Evolutionary conservation across 768 basidiomycete species (phyloP).

Genomic region (Tricholomella constricta): DNA sequence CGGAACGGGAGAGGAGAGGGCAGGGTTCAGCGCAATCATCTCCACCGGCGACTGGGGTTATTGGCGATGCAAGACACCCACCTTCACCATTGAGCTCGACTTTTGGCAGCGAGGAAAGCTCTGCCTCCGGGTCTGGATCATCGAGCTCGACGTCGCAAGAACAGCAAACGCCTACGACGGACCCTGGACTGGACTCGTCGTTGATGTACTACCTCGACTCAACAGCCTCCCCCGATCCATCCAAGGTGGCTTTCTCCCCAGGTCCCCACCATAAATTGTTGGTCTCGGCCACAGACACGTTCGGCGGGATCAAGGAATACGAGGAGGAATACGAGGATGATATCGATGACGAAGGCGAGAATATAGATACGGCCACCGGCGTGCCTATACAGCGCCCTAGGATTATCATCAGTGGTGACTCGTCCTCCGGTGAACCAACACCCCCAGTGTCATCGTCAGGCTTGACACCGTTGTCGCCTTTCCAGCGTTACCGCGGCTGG

Average conservation of each 20-base stretch:
- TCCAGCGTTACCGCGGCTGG: slow-evolving; percentile 62
- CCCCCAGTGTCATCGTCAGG: slow-evolving; percentile 34
- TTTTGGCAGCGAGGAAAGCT: slow-evolving; percentile 46
- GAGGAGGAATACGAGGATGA: slow-evolving; percentile 26
- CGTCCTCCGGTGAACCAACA: slow-evolving; percentile 27
- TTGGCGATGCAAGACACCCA: slow-evolving; percentile 24
- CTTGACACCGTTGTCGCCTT: slow-evolving; percentile 43
- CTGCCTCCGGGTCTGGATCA: slow-evolving; percentile 38
- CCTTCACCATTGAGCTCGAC: slow-evolving; percentile 53
- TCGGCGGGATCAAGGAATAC: slow-evolving; percentile 32
- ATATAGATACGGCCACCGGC: slow-evolving; percentile 9
- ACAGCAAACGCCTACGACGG: slow-evolving; percentile 42
- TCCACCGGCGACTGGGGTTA: neutral
- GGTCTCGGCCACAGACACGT: slow-evolving; percentile 36
- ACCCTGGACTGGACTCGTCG: slow-evolving; percentile 29
- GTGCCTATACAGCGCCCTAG: slow-evolving; percentile 29
- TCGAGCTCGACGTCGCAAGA: slow-evolving; percentile 43
- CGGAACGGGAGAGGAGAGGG: slow-evolving; percentile 1
- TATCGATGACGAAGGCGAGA: slow-evolving; percentile 24
- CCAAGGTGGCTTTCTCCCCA: slow-evolving; percentile 22
- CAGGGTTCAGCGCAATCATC: neutral
- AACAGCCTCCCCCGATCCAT: slow-evolving; percentile 29
- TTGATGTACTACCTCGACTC: slow-evolving; percentile 40
- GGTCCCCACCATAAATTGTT: slow-evolving; percentile 22
- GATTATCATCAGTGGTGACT: slow-evolving; percentile 37